Evolutionary conservation across 129 eudicot genomes (phyloP).

Genomic region (carrot (Daucus carota)): DH1_v3.0 NC_030389.2:43664001-43664500

Average conservation of each 20-base stretch:
- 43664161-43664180: slow-evolving; percentile 48
- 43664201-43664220: slow-evolving; percentile 30
- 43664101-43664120: slow-evolving; percentile 85
- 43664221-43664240: slow-evolving; percentile 16
- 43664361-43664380: slow-evolving; percentile 28
- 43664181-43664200: slow-evolving; percentile 40
- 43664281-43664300: slow-evolving; percentile 22
- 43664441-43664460: slow-evolving; percentile 15
- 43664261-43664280: slow-evolving; percentile 17
- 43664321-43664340: slow-evolving; percentile 49
- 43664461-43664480: slow-evolving; percentile 4
- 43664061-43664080: slow-evolving; percentile 50
- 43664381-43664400: slow-evolving; percentile 60
- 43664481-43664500: neutral
- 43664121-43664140: slow-evolving; percentile 86
- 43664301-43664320: slow-evolving; percentile 35
- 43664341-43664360: slow-evolving; percentile 30
- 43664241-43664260: slow-evolving; percentile 22
- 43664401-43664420: slow-evolving; percentile 56
- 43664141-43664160: slow-evolving; percentile 78
- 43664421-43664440: slow-evolving; percentile 20
- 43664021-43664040: slow-evolving; percentile 26
- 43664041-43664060: slow-evolving; percentile 23
- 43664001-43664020: slow-evolving; percentile 21
- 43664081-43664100: slow-evolving; percentile 91